Percentiles rank a stretch among this genome's conserved stretches.
Evolutionary conservation across 225 moss, liverwort and hornwort genomes (phyloP).

Genomic region (Marchantia polymorpha): DNA sequence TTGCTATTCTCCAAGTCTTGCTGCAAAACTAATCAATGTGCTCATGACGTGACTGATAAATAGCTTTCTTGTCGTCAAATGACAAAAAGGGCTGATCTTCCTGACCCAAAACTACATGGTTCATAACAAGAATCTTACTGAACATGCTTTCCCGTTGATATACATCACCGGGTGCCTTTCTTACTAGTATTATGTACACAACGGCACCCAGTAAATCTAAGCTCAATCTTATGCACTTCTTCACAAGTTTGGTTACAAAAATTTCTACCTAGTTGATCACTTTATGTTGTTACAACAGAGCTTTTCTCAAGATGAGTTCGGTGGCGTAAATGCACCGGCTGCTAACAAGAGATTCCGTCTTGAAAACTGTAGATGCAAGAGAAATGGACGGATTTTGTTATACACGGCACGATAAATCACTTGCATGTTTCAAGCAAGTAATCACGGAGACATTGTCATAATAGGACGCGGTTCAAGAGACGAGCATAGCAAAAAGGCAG

Average conservation of each 20-base stretch:
- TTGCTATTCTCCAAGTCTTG: no score
- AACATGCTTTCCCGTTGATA: not conserved
- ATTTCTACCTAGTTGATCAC: not conserved
- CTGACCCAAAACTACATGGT: not conserved
- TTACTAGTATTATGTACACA: not conserved
- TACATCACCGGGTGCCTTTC: not conserved
- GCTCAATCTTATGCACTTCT: not conserved
- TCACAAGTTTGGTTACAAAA: not conserved
- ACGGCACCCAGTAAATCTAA: not conserved
- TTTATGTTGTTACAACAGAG: not conserved
- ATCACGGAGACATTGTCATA: not conserved
- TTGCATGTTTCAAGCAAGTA: not conserved
- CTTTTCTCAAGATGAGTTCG: conserved; percentile 33
- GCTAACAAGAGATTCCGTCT: conserved; percentile 88
- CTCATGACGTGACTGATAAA: not conserved
- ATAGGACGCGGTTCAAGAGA: not conserved
- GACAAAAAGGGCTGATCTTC: not conserved
- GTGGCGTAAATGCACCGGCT: conserved; percentile 83
- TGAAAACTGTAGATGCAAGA: conserved; percentile 56
- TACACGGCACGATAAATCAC: not conserved
- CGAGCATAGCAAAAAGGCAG: not conserved
- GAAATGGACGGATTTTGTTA: not conserved
- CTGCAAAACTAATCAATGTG: no score
- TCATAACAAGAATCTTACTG: not conserved
- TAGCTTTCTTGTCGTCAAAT: not conserved